These are phyloP conservation scores for Sonneratia caseolaris DNA, from an alignment of 345 rosid genomes.

Conservation along the genomic window DNA sequence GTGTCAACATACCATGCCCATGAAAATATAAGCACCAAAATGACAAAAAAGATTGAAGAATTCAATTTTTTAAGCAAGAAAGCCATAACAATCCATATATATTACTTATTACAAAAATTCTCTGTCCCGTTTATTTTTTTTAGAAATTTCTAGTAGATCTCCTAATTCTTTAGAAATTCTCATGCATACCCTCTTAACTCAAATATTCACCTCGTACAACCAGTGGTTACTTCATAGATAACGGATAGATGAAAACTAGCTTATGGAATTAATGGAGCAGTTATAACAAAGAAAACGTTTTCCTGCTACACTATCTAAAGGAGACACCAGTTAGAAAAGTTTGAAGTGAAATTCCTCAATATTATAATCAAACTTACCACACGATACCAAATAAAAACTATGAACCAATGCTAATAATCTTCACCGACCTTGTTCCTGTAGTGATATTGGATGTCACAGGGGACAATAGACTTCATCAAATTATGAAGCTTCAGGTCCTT, in stretches of 20 bases:
- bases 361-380: not conserved
- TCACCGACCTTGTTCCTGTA: slow-evolving; percentile 78
- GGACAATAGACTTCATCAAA: slow-evolving; percentile 66
- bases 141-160: too few species aligned
- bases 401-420: not conserved
- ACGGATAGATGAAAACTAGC: too few species aligned
- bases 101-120: too few species aligned
- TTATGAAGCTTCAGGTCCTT: slow-evolving; percentile 26
- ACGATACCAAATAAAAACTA: not conserved
- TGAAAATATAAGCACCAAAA: not conserved
- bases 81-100: not conserved
- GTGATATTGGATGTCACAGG: slow-evolving; percentile 69
- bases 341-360: not conserved
- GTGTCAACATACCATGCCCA: not conserved
- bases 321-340: not conserved
- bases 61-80: not conserved
- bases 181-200: too few species aligned
- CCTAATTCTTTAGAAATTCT: too few species aligned
- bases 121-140: too few species aligned
- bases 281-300: not conserved
- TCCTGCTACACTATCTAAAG: not conserved
- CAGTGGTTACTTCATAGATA: too few species aligned
- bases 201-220: too few species aligned
- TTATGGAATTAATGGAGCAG: too few species aligned
- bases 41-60: not conserved